Evolutionary conservation across 1,139 yeast species (phyloP), one percentile per base, ranked within the genome.

Genomic region (Candida albicans): DNA sequence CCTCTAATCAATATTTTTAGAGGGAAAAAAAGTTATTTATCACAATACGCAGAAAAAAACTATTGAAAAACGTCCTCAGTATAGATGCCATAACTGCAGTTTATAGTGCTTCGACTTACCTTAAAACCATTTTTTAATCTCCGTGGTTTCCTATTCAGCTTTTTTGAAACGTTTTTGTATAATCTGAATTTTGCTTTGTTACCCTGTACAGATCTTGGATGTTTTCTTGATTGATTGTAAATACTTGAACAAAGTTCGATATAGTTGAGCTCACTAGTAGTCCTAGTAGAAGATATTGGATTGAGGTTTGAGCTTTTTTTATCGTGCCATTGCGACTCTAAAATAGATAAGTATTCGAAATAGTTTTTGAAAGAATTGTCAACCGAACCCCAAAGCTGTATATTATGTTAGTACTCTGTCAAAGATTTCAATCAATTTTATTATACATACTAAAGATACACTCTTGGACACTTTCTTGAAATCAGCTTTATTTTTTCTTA

Each of bases 331-430:
- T 31, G 45, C 33, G 58, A 49, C 47, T 55, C 67, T 39, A 54
- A 52, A 39, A 50, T 51, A 32, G 61, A 52, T 24, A 61, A 44
- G 39, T 58, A 60, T 29, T 50, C 53, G 41, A 52, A 61, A 40
- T 61, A 61, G 10, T 39, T 42, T 27, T 56, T 54, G 26, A 57
- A 51, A 2, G 44, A 37, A 5, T 36, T 33, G 25, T 44, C 43
- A n/a, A 54, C 46, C 9, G 35, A 45, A 35, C 51, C 54, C 65
- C 65, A 61, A 7, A 56, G 45, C 65, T 59, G 33, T n/a, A 42
- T 38, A 3, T 26, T 28, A 5, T 10, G 49, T 47, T 51, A 50
- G 52, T 52, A 40, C 32, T 8, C 9, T 9, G 9, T 7, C 28
- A 28, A 11, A 28, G n/a, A 13, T 28, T 28, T 5, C 9, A 25